Base-by-base conservation (phyloP, 345 rosid species). In the Hevea brasiliensis region DNA sequence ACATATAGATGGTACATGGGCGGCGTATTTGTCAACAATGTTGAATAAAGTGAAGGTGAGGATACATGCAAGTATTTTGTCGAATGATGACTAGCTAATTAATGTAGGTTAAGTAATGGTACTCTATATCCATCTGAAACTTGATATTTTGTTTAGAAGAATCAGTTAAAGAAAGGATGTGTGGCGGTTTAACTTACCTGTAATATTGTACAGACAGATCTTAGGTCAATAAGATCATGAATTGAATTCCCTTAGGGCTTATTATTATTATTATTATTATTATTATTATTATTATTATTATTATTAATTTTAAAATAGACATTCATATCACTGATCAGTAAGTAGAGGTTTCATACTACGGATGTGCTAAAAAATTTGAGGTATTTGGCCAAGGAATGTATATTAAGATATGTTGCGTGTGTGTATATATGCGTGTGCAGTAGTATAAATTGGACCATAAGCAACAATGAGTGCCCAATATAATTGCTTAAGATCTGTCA, bases 1-100 rank as follows among this genome's bases (percentile, higher is more conserved):
- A 65, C 7, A 11, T 21, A 21, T 63, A 4, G 21, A 61, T 29
- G 23, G 1, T 61, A 35, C 47, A 62, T 1, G 41, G 2, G 6
- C 18, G 55, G 17, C 29, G 26, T 27, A 13, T 17, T 66, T 66
- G 41, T 18, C 70, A 66, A 47, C 32, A 41, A 21, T 44, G 40
- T 40, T 62, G 67, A 63, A 41, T 63, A 40, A 44, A 55, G 68
- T 44, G 54, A 64, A 42, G 20, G 54, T 65, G 54, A 42, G 21
- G 5, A 23, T 23, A 64, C 7, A 44, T 44, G 11, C 45, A 13
- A 7, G 11, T 23, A 4, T 65, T 41, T 47, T 47, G 40, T 45
- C 44, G 23, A 47, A 47, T 20, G 12, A 44, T 65, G 13, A 42
- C 20, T 66, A 1, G 4, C 3, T 4, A n/a, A n/a, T n/a, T n/a